Conservation (phyloP, 148 eudicot species). For the Rhododendron griersonianum region DNA sequence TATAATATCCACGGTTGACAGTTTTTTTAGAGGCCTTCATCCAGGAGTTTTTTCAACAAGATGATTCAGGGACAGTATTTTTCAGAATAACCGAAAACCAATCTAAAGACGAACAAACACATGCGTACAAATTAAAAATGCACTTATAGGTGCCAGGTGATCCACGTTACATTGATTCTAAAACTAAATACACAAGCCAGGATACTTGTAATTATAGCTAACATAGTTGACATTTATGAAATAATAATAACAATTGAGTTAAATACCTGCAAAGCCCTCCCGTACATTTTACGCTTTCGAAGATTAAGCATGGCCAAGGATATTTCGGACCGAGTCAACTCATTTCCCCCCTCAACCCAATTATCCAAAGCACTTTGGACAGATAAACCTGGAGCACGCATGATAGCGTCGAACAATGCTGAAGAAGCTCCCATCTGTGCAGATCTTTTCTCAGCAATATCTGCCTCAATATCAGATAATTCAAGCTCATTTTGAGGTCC, state of each 20-base stretch:
- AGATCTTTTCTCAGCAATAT: constrained; percentile 11
- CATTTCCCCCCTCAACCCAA: constrained; percentile 52
- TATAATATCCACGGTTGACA: background rate
- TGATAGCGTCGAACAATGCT: constrained; percentile 29
- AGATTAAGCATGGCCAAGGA: constrained; percentile 28
- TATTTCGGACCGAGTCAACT: constrained; percentile 27
- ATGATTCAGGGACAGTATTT: background rate
- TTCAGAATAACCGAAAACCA: background rate
- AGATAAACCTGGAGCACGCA: constrained; percentile 30
- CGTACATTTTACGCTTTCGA: constrained; percentile 42
- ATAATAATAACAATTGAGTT: background rate
- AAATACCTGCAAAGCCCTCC: constrained; percentile 75
- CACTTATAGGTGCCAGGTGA: background rate
- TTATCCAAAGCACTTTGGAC: constrained; percentile 43
- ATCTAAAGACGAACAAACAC: background rate
- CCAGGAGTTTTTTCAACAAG: background rate
- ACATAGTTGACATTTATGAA: background rate
- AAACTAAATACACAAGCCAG: background rate
- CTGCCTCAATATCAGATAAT: constrained; percentile 28
- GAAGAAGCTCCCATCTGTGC: constrained; percentile 13
- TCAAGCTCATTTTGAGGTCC: constrained; percentile 37
- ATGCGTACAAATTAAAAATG: background rate
- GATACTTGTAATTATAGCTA: background rate
- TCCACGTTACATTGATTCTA: background rate
- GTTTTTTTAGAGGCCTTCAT: background rate